These are phyloP conservation scores for Solanum peruvianum DNA, from an alignment of 257 asterid genomes.

Conservation along the genomic window DNA sequence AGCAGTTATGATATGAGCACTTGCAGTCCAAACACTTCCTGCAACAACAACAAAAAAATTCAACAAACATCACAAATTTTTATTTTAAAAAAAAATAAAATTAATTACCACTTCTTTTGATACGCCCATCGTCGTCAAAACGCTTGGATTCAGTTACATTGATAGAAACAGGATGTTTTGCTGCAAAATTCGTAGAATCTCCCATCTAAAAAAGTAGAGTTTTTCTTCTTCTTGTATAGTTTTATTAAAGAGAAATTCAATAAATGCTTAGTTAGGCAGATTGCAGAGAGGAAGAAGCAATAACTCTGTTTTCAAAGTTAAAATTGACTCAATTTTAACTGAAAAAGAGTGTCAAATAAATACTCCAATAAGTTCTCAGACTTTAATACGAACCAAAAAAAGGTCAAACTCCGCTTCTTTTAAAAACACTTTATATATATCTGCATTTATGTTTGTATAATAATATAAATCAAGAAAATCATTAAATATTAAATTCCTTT, in stretches of 20 bases:
- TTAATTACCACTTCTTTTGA: slow-evolving; percentile 35
- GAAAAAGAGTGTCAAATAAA: not conserved
- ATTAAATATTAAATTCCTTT: too few relatives aligned
- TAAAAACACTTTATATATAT: too few relatives aligned
- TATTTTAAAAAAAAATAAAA: too few relatives aligned
- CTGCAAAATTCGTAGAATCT: not conserved
- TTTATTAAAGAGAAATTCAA: not conserved
- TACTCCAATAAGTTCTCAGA: too few relatives aligned
- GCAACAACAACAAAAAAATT: not conserved
- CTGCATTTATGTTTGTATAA: too few relatives aligned
- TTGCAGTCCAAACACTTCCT: slow-evolving; percentile 52
- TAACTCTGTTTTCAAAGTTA: not conserved
- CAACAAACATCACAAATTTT: not conserved
- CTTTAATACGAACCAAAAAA: too few relatives aligned
- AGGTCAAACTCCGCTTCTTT: too few relatives aligned
- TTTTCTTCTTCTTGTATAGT: not conserved
- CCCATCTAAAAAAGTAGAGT: slow-evolving; percentile 25
- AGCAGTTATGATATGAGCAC: slow-evolving; percentile 57
- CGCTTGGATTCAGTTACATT: slow-evolving; percentile 25
- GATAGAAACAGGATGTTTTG: slow-evolving; percentile 22
- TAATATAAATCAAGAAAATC: too few relatives aligned
- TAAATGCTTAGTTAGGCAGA: not conserved
- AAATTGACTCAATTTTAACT: not conserved
- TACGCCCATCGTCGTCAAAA: slow-evolving; percentile 41
- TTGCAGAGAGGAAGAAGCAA: not conserved